These are phyloP conservation scores for Termitomyces sp. DNA, from an alignment of 768 basidiomycete species.

Conservation along the genomic window DNA sequence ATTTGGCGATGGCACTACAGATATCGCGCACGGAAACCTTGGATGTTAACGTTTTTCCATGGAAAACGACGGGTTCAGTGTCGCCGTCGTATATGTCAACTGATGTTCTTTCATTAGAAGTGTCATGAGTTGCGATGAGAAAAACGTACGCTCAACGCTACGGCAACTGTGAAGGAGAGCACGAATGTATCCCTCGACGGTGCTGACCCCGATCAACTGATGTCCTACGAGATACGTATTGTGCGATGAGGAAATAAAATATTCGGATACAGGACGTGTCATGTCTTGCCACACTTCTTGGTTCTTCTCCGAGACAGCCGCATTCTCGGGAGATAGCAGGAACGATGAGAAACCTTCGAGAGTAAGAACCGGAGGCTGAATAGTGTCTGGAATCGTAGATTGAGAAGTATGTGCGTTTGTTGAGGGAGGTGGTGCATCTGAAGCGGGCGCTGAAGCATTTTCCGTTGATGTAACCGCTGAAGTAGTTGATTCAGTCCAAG, in stretches of 20 bases:
- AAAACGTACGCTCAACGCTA: conserved; percentile 82
- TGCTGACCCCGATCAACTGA: conserved; percentile 84
- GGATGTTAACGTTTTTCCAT: conserved; percentile 85
- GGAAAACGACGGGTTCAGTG: conserved; percentile 78
- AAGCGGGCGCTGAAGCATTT: conserved; percentile 6
- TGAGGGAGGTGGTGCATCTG: conserved; percentile 2
- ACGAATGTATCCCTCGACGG: conserved; percentile 90
- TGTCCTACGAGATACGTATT: conserved; percentile 90
- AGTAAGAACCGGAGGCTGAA: conserved; percentile 30
- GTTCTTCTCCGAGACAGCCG: conserved; percentile 40
- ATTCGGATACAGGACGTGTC: conserved; percentile 84
- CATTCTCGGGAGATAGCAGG: conserved; percentile 77
- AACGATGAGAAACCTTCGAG: conserved; percentile 73
- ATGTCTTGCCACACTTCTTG: conserved; percentile 71
- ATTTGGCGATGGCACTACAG: conserved; percentile 80
- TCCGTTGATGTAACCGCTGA: conserved; percentile 13
- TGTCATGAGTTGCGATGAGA: background rate
- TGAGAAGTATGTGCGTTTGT: background rate
- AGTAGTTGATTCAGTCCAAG: background rate
- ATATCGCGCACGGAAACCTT: conserved; percentile 80
- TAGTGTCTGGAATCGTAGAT: background rate
- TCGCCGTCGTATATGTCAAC: conserved; percentile 95
- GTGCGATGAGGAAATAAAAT: conserved; percentile 86
- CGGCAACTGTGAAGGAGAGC: conserved; percentile 87
- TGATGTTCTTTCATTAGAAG: conserved; percentile 25